Evolutionary conservation across 2,329 filamentous ascomycete genomes (phyloP).

Genomic region (Colletotrichum simmondsii): DNA sequence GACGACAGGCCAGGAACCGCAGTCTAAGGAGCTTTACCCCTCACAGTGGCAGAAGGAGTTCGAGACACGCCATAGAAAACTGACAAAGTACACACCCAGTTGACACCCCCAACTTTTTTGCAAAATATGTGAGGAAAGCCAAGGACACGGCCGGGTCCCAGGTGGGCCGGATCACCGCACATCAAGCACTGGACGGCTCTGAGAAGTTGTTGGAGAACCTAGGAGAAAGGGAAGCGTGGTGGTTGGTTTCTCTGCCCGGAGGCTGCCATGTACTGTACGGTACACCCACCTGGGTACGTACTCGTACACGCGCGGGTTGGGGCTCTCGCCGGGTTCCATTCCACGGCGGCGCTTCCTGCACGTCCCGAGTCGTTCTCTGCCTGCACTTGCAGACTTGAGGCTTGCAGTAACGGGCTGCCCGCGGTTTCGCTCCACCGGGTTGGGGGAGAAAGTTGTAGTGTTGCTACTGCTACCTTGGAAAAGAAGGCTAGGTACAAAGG

Average conservation of each 20-base stretch:
- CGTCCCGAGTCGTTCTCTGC: not conserved
- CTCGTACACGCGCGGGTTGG: not conserved
- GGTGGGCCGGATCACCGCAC: constrained; percentile 26
- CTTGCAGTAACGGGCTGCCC: not conserved
- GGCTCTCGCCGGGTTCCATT: not conserved
- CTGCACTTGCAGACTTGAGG: not conserved
- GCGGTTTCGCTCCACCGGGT: constrained; percentile 19
- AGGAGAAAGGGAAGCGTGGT: not conserved
- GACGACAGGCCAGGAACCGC: constrained; percentile 32
- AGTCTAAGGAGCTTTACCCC: constrained; percentile 30
- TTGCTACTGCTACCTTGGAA: not conserved
- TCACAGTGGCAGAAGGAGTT: constrained; percentile 30
- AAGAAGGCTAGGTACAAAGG: constrained; percentile 14
- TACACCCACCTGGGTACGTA: not conserved
- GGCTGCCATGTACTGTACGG: not conserved
- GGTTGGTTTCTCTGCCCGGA: not conserved
- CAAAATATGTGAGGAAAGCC: not conserved
- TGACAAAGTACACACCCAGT: not conserved
- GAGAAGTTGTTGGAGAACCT: constrained; percentile 8
- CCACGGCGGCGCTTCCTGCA: not conserved
- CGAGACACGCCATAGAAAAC: constrained; percentile 5
- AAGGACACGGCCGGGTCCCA: constrained; percentile 19
- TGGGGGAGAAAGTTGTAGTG: not conserved
- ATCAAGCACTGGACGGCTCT: constrained; percentile 8
- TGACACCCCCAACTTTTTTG: not conserved